Base-by-base conservation (phyloP, 306 rosid species). In the Erythrophleum fordii region DNA sequence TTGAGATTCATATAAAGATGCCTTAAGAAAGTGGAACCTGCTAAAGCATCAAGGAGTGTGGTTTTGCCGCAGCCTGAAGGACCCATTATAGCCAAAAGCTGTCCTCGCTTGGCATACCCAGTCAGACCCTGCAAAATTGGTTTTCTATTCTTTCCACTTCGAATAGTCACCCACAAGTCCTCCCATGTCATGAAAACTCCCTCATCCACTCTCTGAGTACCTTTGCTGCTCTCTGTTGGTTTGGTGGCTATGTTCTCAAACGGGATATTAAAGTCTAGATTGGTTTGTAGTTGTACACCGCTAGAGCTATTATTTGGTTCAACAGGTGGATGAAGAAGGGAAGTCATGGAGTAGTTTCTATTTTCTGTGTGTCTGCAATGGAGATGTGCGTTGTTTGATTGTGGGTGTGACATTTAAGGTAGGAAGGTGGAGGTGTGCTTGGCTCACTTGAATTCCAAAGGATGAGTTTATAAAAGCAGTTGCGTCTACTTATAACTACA, bases 31-130 rank as follows among this genome's bases (percentile, higher is more conserved):
- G 35, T 58, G 34, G n/a, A 59, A 83, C 95, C 96, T 69, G 92
- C 92, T 78, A 93, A 75, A 20, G 94, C 77, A 81, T 93, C 96
- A 79, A 93, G 86, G 69, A 93, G 94, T 11, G 94, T 89, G 0
- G 93, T 85, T 35, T 92, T 92, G 67, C 96, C 96, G 70, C 48
- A 91, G 23, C 97, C 94, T 51, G 96, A 91, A 79, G 94, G 95
- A 41, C 97, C 97, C 96, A 93, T 91, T 18, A 93, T 85, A 23
- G 97, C 96, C 76, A 93, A 72, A 13, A 89, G 81, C 73, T 87
- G 81, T 1, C 92, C 97, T 11, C 90, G 91, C 7, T 82, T 82
- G 58, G 94, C 97, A 81, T 81, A 92, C 20, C 90, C 88, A 2
- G 87, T 90, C 0, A 86, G 44, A n/a, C 67, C 84, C 56, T 88